Percentiles rank a stretch among this genome's conserved stretches.
These are phyloP conservation scores for Salix exigua DNA, from an alignment of 345 rosid genomes.

Conservation along the genomic window DNA sequence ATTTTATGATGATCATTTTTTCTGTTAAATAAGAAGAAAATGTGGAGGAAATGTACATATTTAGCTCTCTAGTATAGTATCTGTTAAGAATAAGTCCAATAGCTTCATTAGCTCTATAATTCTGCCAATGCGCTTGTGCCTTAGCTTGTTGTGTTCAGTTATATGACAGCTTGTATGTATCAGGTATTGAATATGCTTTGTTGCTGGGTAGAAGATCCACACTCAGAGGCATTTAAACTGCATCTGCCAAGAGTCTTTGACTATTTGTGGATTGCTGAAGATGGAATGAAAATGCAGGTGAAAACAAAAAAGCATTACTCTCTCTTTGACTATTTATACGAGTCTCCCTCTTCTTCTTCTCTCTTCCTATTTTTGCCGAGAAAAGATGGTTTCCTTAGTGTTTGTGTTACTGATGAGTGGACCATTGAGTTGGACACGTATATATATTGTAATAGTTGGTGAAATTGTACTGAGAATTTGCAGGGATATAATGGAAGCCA, in stretches of 20 bases:
- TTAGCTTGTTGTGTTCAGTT: neutral
- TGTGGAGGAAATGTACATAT: neutral
- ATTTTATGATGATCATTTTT: neutral
- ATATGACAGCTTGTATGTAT: constrained; percentile 11
- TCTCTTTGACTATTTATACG: neutral
- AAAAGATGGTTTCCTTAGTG: no score
- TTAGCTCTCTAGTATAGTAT: neutral
- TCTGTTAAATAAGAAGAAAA: neutral
- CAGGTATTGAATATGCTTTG: constrained; percentile 89
- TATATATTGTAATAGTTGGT: constrained; percentile 22
- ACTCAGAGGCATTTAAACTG: constrained; percentile 73
- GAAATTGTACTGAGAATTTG: constrained; percentile 49
- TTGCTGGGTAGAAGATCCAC: constrained; percentile 94
- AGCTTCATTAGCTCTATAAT: neutral
- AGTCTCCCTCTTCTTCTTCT: neutral
- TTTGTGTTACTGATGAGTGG: neutral
- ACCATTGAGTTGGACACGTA: neutral
- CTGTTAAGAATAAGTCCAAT: neutral
- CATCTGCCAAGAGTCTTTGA: constrained; percentile 78
- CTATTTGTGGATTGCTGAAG: constrained; percentile 91
- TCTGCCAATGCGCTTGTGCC: neutral
- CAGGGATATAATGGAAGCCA: constrained; percentile 99
- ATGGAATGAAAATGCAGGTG: constrained; percentile 99
- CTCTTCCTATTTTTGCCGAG: neutral
- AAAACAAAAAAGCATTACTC: no score